Evolutionary conservation across 2,329 filamentous ascomycete genomes (phyloP), one percentile per base, ranked within the genome.

Genomic region (Cladophialophora yegresii): DNA sequence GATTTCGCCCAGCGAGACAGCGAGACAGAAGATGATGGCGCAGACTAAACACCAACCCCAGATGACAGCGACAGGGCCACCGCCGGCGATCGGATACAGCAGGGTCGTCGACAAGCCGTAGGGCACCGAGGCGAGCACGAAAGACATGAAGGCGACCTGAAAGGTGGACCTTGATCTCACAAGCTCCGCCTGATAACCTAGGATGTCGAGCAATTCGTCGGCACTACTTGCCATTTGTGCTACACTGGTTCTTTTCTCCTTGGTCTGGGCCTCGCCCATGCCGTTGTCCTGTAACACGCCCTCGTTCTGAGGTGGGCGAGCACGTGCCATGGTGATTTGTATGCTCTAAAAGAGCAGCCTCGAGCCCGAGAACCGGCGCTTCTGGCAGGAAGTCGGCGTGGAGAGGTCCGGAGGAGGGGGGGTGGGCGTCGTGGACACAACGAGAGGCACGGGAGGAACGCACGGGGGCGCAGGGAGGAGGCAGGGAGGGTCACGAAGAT

Each of bases 71-170:
- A 86, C 84, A 7, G 88, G 86, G 1, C 88, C 88, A 65, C 88
- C 88, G 67, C 85, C 85, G 62, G 84, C 79, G 49, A 90, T 76
- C 3, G 89, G 88, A 73, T 89, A 90, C 75, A 82, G 83, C 69
- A 91, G 75, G 7, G 87, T 91, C 1, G 89, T 91, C 53, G 87
- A 84, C 47, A 91, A 81, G 72, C 89, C 89, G 75, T 90, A 91
- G 9, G 89, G 89, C 67, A 91, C 89, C 2, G 88, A 88, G 54
- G 89, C 88, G 60, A 91, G 83, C 70, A 91, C 88, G 73, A 91
- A 91, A 47, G 68, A 68, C 68, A 70, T 70, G 60, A 70, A 70
- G n/a, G 68, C 68, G 28, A 70, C 68, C 30, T 68, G 66, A 26
- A 62, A 66, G 26, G 68, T 70, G 32, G 66, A 67, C 43, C 68